Evolutionary conservation across 257 asterid species (phyloP).

Genomic region (Lithospermum erythrorhizon): DNA sequence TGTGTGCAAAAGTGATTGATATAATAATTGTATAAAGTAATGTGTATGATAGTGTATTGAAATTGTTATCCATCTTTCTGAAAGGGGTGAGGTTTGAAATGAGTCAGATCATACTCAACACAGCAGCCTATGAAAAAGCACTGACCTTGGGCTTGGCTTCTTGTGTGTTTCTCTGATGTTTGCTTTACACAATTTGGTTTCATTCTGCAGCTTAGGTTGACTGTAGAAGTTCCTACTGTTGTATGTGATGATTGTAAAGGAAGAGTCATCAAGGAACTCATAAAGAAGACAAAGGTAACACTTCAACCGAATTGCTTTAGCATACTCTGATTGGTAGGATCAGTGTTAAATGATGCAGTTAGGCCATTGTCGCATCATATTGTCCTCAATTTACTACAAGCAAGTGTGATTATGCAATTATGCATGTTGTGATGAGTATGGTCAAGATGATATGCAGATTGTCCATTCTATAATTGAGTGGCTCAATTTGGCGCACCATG

Average conservation of each 20-base stretch:
- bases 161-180: background rate
- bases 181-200: background rate
- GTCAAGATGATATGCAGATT: background rate
- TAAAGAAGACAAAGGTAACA: conserved; percentile 58
- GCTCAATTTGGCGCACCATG: background rate
- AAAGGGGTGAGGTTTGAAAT: background rate
- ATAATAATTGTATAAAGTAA: background rate
- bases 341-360: too few relatives aligned
- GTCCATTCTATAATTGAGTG: background rate
- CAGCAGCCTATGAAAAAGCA: background rate
- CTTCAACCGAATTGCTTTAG: background rate
- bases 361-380: too few relatives aligned
- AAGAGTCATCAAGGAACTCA: conserved; percentile 56
- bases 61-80: background rate
- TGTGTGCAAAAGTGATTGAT: background rate
- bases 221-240: conserved; percentile 74
- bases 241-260: conserved; percentile 76
- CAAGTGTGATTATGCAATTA: background rate
- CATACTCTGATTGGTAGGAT: background rate
- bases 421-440: background rate
- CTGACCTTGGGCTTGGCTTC: background rate
- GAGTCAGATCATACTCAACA: background rate
- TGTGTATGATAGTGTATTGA: background rate
- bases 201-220: conserved; percentile 49
- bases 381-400: too few relatives aligned